A percentile compares a stretch with the other conserved stretches of the same genome.
Conservation (phyloP, 805 yeast genomes). For the Saccharomyces mikatae region DNA sequence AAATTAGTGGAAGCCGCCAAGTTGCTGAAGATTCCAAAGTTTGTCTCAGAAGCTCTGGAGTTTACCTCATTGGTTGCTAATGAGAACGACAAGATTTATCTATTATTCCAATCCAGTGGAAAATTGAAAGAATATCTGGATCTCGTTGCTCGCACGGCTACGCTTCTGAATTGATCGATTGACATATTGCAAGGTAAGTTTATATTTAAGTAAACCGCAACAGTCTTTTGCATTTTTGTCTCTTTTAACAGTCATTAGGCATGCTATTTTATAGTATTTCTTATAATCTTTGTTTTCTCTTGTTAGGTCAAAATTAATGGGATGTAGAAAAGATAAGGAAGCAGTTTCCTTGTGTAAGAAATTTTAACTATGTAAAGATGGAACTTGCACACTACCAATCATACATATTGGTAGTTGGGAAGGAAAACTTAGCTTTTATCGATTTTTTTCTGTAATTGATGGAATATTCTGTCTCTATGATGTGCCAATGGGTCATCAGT, state of each 20-base stretch:
- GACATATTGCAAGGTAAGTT: background rate
- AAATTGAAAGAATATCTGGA: constrained; percentile 46
- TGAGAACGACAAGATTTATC: constrained; percentile 53
- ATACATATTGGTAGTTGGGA: background rate
- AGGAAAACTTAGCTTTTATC: constrained; percentile 25
- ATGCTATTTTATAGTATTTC: too few relatives aligned
- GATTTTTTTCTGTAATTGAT: constrained; percentile 48
- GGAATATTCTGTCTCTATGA: constrained; percentile 57
- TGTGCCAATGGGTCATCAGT: constrained; percentile 52
- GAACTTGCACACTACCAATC: too few relatives aligned
- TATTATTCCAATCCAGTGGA: constrained; percentile 51
- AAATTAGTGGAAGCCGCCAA: constrained; percentile 40
- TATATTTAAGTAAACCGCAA: background rate
- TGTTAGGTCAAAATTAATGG: background rate
- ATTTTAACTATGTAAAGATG: too few relatives aligned
- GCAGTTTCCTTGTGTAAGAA: too few relatives aligned
- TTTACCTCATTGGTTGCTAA: constrained; percentile 60
- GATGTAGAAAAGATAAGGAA: too few relatives aligned
- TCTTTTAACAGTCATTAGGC: too few relatives aligned
- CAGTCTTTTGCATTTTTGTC: background rate
- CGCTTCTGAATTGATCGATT: constrained; percentile 16
- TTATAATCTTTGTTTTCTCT: background rate
- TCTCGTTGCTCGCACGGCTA: constrained; percentile 49
- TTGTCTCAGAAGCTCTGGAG: constrained; percentile 48
- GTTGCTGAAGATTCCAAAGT: constrained; percentile 32